phyloP scores from a whole-genome alignment of 192 early-diverging fungal genomes.

The Entomortierella chlamydospora region DNA sequence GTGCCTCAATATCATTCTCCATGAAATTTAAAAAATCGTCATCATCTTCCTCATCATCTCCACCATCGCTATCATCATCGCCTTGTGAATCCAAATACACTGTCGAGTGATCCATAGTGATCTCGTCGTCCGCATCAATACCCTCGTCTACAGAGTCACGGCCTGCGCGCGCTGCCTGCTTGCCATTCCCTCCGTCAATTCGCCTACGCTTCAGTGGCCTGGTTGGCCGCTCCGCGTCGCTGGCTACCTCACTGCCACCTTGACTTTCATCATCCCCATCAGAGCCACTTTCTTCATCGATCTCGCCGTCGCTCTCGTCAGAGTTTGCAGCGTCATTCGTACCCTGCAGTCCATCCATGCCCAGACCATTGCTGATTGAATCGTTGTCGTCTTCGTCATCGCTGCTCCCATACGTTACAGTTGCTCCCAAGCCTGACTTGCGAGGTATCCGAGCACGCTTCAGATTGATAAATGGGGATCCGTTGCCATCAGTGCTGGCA shows the following conservation, averaged over 20 bases:
- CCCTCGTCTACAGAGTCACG: constrained; percentile 2
- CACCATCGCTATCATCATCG: constrained; percentile 13
- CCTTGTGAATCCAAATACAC: constrained; percentile 6
- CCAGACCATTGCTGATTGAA: not conserved
- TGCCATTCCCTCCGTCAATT: constrained; percentile 22
- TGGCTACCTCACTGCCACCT: constrained; percentile 14
- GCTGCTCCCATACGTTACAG: constrained; percentile 25
- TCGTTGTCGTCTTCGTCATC: constrained; percentile 32
- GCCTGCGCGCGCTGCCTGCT: constrained; percentile 9
- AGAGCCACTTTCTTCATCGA: constrained; percentile 58
- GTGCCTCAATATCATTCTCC: constrained; percentile 38
- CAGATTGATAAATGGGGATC: constrained; percentile 30
- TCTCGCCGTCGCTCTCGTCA: constrained; percentile 54
- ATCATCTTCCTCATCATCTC: constrained; percentile 35
- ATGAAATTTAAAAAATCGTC: constrained; percentile 31
- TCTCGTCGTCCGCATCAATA: constrained; percentile 46
- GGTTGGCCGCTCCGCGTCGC: constrained; percentile 2
- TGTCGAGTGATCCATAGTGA: constrained; percentile 17
- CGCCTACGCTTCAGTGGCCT: constrained; percentile 41
- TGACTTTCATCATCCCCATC: constrained; percentile 55
- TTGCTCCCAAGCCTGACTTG: constrained; percentile 21
- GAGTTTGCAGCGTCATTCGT: constrained; percentile 1
- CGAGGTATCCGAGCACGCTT: constrained; percentile 40
- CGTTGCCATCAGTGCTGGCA: constrained; percentile 28
- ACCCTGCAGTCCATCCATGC: constrained; percentile 3